These are phyloP conservation scores for Debaryomyces tyrocola DNA, from an alignment of 805 yeast genomes.

Conservation along the genomic window DNA sequence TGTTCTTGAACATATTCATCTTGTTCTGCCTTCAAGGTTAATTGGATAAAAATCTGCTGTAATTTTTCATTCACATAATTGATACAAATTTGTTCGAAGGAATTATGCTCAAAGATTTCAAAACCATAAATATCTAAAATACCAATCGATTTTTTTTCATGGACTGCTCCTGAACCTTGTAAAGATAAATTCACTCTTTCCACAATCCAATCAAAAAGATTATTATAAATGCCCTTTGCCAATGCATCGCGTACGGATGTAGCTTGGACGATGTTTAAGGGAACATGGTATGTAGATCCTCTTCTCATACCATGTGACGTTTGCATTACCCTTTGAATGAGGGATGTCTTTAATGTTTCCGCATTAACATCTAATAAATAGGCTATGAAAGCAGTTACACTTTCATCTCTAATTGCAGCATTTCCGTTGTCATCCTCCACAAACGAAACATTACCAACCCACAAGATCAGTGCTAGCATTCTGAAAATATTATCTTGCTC, in stretches of 20 bases:
- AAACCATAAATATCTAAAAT: slow-evolving; percentile 95
- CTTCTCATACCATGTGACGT: slow-evolving; percentile 86
- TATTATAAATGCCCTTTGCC: slow-evolving; percentile 91
- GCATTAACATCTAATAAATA: slow-evolving; percentile 82
- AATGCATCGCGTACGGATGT: slow-evolving; percentile 92
- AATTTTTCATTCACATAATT: slow-evolving; percentile 94
- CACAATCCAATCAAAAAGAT: slow-evolving; percentile 95
- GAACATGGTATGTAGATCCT: slow-evolving; percentile 93
- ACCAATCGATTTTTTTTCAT: slow-evolving; percentile 70
- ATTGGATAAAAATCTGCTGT: slow-evolving; percentile 94
- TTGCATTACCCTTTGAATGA: slow-evolving; percentile 82
- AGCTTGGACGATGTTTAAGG: slow-evolving; percentile 89
- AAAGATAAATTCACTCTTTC: slow-evolving; percentile 83
- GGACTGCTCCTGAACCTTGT: slow-evolving; percentile 31
- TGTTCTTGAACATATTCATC: slow-evolving; percentile 95
- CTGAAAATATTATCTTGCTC: slow-evolving; percentile 93
- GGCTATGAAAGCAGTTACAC: slow-evolving; percentile 94
- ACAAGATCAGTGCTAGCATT: slow-evolving; percentile 77
- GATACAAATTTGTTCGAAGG: slow-evolving; percentile 93
- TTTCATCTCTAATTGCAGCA: slow-evolving; percentile 75
- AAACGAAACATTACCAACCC: slow-evolving; percentile 94
- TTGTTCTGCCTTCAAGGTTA: slow-evolving; percentile 95
- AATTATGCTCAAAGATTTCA: slow-evolving; percentile 92
- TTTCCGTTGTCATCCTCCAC: slow-evolving; percentile 85
- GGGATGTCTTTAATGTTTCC: slow-evolving; percentile 59